A percentile compares a stretch with the other conserved stretches of the same genome.
These are phyloP conservation scores for Anaeromyces robustus DNA, from an alignment of 192 early-diverging fungal genomes.

Conservation along the genomic window DNA sequence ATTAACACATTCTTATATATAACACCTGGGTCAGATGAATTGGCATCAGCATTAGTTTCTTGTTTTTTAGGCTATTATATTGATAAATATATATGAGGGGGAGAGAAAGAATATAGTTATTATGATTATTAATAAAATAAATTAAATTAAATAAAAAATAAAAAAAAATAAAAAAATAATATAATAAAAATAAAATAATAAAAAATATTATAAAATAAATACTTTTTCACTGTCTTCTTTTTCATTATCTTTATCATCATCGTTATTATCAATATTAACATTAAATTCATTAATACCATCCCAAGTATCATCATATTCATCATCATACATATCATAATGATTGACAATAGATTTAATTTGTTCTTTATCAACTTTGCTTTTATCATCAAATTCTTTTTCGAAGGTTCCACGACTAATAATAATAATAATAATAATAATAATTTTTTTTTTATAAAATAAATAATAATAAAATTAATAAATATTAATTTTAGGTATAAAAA, in stretches of 20 bases:
- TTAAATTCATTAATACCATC: conserved; percentile 52
- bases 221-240: conserved; percentile 10
- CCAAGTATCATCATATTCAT: conserved; percentile 89
- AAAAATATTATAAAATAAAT: background rate
- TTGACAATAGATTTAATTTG: conserved; percentile 27
- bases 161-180: too few relatives aligned
- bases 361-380: conserved; percentile 13
- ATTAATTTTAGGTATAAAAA: too few relatives aligned
- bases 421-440: too few relatives aligned
- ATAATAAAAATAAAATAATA: too few relatives aligned
- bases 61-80: background rate
- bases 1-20: conserved; percentile 48
- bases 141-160: too few relatives aligned
- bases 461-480: too few relatives aligned
- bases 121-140: too few relatives aligned
- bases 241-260: conserved; percentile 37
- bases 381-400: conserved; percentile 38
- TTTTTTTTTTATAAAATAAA: too few relatives aligned
- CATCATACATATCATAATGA: conserved; percentile 47
- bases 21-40: conserved; percentile 29
- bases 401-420: conserved; percentile 11
- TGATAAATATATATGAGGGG: background rate
- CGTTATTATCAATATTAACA: conserved; percentile 28
- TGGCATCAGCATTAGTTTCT: background rate
- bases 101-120: too few relatives aligned